phyloP scores from a whole-genome alignment of 2,329 filamentous ascomycete genomes.

The Graphilbum sp. region DNA sequence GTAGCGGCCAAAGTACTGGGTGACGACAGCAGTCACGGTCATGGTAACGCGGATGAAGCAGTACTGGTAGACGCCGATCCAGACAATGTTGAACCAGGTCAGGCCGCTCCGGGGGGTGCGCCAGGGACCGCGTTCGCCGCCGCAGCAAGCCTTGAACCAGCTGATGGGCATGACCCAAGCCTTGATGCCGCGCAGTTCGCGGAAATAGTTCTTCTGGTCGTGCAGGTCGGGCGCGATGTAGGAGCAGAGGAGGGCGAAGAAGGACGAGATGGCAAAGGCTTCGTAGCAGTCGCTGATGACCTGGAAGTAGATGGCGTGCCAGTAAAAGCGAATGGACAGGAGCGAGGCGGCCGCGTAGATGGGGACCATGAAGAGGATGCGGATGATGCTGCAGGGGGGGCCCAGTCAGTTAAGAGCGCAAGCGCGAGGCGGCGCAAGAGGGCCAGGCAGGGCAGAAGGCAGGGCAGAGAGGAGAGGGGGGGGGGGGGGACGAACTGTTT shows the following conservation, averaged over 20 bases:
- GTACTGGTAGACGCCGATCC: conserved; percentile 73
- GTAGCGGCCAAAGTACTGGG: conserved; percentile 53
- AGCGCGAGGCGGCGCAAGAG: no score
- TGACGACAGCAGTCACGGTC: conserved; percentile 61
- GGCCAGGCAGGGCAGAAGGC: neutral
- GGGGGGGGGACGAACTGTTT: conserved; percentile 28
- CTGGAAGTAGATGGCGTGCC: conserved; percentile 64
- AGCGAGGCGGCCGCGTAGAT: conserved; percentile 63
- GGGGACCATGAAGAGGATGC: conserved; percentile 78
- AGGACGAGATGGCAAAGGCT: conserved; percentile 74
- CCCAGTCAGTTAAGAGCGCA: neutral
- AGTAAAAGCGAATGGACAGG: conserved; percentile 58
- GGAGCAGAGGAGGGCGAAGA: conserved; percentile 69
- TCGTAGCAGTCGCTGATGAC: conserved; percentile 76
- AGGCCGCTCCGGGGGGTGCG: conserved; percentile 64
- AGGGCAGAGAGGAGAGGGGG: neutral
- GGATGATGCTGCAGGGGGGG: conserved; percentile 57
- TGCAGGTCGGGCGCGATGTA: conserved; percentile 66
- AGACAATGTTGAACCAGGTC: conserved; percentile 83
- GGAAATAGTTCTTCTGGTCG: conserved; percentile 68
- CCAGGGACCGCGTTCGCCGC: conserved; percentile 52
- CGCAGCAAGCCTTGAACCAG: conserved; percentile 54
- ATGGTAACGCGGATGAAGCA: conserved; percentile 66
- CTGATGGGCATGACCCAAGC: conserved; percentile 62
- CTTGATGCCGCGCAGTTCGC: conserved; percentile 44